Percentiles rank a stretch among this genome's conserved stretches.
phyloP scores from a whole-genome alignment of 2,329 filamentous ascomycete genomes.

The Botrytis pseudocinerea region DNA sequence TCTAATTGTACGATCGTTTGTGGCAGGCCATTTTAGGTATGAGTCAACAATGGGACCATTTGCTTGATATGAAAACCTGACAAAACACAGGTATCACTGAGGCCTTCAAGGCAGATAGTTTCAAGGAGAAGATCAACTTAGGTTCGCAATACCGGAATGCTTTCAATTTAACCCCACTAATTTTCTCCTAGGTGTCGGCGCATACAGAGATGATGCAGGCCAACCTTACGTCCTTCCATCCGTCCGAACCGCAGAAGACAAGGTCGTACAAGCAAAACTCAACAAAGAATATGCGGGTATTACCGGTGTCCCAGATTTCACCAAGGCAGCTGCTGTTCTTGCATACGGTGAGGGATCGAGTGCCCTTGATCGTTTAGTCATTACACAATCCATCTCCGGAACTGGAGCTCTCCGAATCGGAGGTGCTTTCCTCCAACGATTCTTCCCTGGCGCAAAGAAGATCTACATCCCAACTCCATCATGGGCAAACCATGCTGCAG shows the following conservation, averaged over 20 bases:
- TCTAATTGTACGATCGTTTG: slow-evolving; percentile 34
- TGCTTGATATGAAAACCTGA: slow-evolving; percentile 36
- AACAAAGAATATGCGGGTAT: slow-evolving; percentile 99
- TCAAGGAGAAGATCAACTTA: slow-evolving; percentile 96
- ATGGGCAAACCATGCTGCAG: slow-evolving; percentile 97
- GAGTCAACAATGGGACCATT: slow-evolving; percentile 38
- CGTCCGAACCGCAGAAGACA: slow-evolving; percentile 84
- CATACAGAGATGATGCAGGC: slow-evolving; percentile 96
- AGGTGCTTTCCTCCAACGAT: slow-evolving; percentile 87
- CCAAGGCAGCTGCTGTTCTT: slow-evolving; percentile 84
- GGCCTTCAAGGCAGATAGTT: slow-evolving; percentile 96
- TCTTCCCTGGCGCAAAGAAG: slow-evolving; percentile 88
- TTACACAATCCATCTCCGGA: slow-evolving; percentile 97
- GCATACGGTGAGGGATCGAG: slow-evolving; percentile 84
- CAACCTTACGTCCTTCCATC: slow-evolving; percentile 98
- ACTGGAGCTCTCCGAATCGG: slow-evolving; percentile 95
- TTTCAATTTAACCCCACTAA: slow-evolving; percentile 25
- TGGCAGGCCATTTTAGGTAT: slow-evolving; percentile 73
- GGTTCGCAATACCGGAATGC: slow-evolving; percentile 54
- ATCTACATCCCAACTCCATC: slow-evolving; percentile 96
- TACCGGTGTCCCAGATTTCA: slow-evolving; percentile 92
- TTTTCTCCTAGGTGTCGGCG: slow-evolving; percentile 73
- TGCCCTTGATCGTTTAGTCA: slow-evolving; percentile 76
- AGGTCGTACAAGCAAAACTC: slow-evolving; percentile 72
- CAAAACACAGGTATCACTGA: slow-evolving; percentile 76